These are phyloP conservation scores for Lentinula novae-zelandiae DNA, from an alignment of 1,284 basidiomycete genomes.

Conservation along the genomic window DNA sequence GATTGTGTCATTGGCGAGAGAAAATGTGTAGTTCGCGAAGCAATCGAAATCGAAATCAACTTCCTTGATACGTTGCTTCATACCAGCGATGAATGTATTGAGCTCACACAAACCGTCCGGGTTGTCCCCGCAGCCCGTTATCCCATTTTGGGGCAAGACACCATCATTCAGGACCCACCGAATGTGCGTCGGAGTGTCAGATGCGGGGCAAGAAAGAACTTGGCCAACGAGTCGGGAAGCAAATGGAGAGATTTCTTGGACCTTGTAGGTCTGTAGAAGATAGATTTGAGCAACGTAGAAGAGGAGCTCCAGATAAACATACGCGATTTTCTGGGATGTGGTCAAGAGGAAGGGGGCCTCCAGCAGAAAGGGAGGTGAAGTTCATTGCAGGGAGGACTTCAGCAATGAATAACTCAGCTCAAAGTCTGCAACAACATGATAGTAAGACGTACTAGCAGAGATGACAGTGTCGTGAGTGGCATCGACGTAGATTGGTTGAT, in stretches of 20 bases:
- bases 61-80: slow-evolving; percentile 44
- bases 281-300: not conserved
- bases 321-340: slow-evolving; percentile 55
- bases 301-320: slow-evolving; percentile 8
- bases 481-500: slow-evolving; percentile 58
- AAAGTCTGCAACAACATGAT: not conserved
- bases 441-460: slow-evolving; percentile 27
- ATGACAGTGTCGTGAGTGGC: slow-evolving; percentile 49
- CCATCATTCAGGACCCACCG: slow-evolving; percentile 58
- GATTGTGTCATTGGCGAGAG: slow-evolving; percentile 33
- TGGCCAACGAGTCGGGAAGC: slow-evolving; percentile 57
- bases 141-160: slow-evolving; percentile 58
- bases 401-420: slow-evolving; percentile 36
- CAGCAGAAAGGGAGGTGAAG: slow-evolving; percentile 52
- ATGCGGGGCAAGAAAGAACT: slow-evolving; percentile 47
- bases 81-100: slow-evolving; percentile 42
- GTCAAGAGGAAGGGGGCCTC: slow-evolving; percentile 52
- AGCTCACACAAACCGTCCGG: slow-evolving; percentile 56
- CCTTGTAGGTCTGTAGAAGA: slow-evolving; percentile 38
- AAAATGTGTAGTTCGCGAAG: slow-evolving; percentile 39
- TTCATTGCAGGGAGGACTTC: slow-evolving; percentile 38
- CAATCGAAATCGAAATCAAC: slow-evolving; percentile 41
- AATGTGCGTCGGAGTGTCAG: slow-evolving; percentile 37
- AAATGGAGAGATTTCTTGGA: slow-evolving; percentile 49
- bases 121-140: slow-evolving; percentile 48